phyloP scores from a whole-genome alignment of 1,284 basidiomycete genomes.

The Trichosporon sp. region DNA sequence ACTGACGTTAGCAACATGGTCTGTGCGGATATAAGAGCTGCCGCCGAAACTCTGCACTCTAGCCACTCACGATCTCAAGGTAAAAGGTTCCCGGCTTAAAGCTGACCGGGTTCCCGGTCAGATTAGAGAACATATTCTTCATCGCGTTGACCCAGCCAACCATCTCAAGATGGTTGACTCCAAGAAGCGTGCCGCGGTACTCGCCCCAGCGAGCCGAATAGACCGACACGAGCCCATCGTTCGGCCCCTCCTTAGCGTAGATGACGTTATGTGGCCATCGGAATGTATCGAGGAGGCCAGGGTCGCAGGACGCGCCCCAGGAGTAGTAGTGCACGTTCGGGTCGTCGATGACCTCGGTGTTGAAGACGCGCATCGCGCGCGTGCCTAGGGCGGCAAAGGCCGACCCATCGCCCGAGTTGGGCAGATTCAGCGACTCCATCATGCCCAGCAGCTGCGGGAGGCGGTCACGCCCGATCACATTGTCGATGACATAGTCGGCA shows the following conservation, averaged over 20 bases:
- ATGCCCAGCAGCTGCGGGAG: slow-evolving; percentile 49
- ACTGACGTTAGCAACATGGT: slow-evolving; percentile 19
- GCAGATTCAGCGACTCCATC: slow-evolving; percentile 63
- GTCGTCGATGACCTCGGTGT: slow-evolving; percentile 72
- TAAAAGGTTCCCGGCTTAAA: slow-evolving; percentile 87
- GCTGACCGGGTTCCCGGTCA: slow-evolving; percentile 78
- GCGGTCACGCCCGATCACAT: slow-evolving; percentile 59
- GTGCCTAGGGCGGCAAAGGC: slow-evolving; percentile 83
- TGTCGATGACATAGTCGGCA: slow-evolving; percentile 82
- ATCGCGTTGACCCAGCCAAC: slow-evolving; percentile 52
- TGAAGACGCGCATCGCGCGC: slow-evolving; percentile 82
- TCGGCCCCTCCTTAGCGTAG: slow-evolving; percentile 79
- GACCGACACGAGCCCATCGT: slow-evolving; percentile 89
- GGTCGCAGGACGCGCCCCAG: slow-evolving; percentile 85
- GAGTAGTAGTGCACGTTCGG: slow-evolving; percentile 77
- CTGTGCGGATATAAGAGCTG: no score
- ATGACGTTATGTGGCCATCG: slow-evolving; percentile 78
- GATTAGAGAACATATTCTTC: slow-evolving; percentile 76
- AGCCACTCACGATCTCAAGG: slow-evolving; percentile 60
- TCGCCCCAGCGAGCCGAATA: slow-evolving; percentile 81
- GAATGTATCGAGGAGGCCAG: slow-evolving; percentile 82
- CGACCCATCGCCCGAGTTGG: slow-evolving; percentile 80
- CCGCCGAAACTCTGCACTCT: no score
- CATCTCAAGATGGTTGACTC: slow-evolving; percentile 88
- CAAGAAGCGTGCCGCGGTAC: slow-evolving; percentile 66